Base-by-base conservation (phyloP, 1,139 yeast genomes). In the Hanseniaspora gamundiae region DNA sequence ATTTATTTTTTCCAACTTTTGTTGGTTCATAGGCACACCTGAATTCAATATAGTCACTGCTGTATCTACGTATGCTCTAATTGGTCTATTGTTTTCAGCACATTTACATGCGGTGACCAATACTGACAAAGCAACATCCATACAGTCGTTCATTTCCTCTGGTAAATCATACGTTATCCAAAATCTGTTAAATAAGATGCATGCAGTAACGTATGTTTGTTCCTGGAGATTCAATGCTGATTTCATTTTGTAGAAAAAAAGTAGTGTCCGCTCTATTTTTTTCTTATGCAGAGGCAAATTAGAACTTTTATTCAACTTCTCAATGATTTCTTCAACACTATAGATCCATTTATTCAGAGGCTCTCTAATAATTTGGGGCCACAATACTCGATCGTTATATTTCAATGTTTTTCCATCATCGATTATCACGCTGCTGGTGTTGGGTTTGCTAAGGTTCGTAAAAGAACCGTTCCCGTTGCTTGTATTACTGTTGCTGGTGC, bases 31-130 rank as follows among this genome's bases (percentile, higher is more conserved):
- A 11, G 46, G 43, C 31, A 48, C 42, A 3, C 51, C 53, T 3
- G 55, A 54, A n/a, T 54, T 42, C 27, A 58, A 44, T 49, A 54
- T 59, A 22, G 58, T 62, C 30, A 60, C 54, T 2, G 64, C 59
- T 3, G 59, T 57, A 42, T 59, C 59, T 4, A 60, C 59, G 47
- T 58, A 61, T 8, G 57, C 57, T 41, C 59, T 62, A 2, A 57
- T 55, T 2, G 64, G 63, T 44, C 65, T 54, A 49, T 60, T 60
- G 42, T 61, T 61, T 47, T 61, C 65, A 51, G 58, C 54, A 8
- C 57, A 49, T 48, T 61, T 61, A 46, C 65, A 60, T 2, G 64
- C 61, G 2, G 64, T 61, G 4, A 60, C 62, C 11, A 61, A 42
- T n/a, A 60, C 52, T 1, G 62, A 60, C 43, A 58, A 62, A 2